Evolutionary conservation across 208 protist genomes (phyloP).

Genomic region (Naegleria lovaniensis): DNA sequence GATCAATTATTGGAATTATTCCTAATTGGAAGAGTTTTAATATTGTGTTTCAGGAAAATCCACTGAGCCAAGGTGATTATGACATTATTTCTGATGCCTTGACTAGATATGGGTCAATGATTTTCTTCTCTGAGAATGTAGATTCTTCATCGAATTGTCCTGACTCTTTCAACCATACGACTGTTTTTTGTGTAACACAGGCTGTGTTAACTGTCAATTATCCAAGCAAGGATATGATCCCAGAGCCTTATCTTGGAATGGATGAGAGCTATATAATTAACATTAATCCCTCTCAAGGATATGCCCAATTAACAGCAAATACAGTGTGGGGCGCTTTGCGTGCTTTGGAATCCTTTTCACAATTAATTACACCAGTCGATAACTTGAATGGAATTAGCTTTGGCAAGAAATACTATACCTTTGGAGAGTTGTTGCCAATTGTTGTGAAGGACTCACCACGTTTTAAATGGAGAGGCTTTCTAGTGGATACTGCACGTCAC

Average conservation of each 20-base stretch:
- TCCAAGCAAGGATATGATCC: not conserved
- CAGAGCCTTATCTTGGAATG: not conserved
- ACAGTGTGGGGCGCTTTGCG: conserved; percentile 44
- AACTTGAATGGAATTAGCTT: not conserved
- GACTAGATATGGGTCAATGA: not conserved
- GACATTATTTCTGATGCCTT: not conserved
- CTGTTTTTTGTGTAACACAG: not conserved
- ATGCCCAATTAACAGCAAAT: conserved; percentile 31
- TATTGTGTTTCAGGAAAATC: not conserved
- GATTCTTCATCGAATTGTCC: not conserved
- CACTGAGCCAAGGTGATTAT: not conserved
- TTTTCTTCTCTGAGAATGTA: not conserved
- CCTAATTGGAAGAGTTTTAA: not conserved
- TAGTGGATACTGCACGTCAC: conserved; percentile 54
- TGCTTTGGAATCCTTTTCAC: conserved; percentile 48
- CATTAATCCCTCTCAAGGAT: not conserved
- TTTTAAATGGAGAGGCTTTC: conserved; percentile 52
- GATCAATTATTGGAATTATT: not conserved
- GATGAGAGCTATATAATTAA: conserved; percentile 18
- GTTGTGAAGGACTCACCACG: conserved; percentile 44
- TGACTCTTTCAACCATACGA: not conserved
- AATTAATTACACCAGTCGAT: conserved; percentile 35
- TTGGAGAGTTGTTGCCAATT: not conserved
- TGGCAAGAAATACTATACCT: not conserved
- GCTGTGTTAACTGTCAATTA: not conserved